Conservation (phyloP, 305 asterid genomes). For the Solanum chacoense region DNA sequence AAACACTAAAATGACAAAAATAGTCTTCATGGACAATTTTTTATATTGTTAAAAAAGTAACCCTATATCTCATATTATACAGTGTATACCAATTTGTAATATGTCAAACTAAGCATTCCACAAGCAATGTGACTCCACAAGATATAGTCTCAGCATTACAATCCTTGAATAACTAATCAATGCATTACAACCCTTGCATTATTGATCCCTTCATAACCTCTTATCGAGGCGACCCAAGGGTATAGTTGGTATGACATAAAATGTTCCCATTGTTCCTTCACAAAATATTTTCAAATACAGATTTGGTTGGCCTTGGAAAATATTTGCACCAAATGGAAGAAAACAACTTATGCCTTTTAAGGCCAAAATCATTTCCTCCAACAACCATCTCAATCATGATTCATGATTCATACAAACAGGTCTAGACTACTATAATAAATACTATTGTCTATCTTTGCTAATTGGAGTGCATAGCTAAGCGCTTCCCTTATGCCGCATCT, state of each 20-base stretch:
- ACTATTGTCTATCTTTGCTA: background rate
- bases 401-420: background rate
- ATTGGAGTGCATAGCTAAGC: background rate
- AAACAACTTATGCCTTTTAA: background rate
- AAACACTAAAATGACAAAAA: background rate
- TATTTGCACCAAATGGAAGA: background rate
- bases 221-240: background rate
- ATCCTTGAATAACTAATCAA: background rate
- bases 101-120: background rate
- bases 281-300: background rate
- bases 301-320: background rate
- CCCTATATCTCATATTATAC: background rate
- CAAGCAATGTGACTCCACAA: background rate
- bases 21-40: background rate
- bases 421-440: background rate
- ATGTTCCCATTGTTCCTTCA: background rate
- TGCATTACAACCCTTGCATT: background rate
- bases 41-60: background rate
- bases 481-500: background rate
- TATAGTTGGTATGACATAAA: background rate
- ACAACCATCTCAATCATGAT: background rate
- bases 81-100: background rate
- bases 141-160: background rate
- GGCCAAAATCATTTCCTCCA: background rate
- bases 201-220: background rate